Conservation (phyloP, 225 moss, liverwort and hornwort species). For the Pseudisothecium myosuroides region DNA sequence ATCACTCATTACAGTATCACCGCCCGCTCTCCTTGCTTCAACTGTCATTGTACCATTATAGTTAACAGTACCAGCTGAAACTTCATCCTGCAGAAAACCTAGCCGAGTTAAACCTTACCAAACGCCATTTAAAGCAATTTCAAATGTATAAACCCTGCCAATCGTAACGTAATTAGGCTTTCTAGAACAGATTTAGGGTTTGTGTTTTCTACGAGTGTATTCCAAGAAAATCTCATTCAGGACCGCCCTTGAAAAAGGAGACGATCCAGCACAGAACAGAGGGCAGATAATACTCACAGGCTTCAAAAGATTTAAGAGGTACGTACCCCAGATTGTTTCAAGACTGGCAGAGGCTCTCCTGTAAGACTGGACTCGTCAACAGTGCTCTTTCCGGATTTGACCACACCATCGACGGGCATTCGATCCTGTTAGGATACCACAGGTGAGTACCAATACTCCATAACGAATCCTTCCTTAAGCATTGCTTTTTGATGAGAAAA, state of each 20-base stretch:
- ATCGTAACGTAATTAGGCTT: not conserved
- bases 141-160: not conserved
- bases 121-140: not conserved
- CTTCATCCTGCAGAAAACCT: constrained; percentile 58
- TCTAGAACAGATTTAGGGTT: not conserved
- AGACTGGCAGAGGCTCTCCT: constrained; percentile 86
- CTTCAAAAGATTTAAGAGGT: not conserved
- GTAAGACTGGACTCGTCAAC: constrained; percentile 99
- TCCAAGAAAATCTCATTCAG: not conserved
- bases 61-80: constrained; percentile 93
- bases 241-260: not conserved
- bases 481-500: not conserved
- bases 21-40: constrained; percentile 83
- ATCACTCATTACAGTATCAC: constrained; percentile 92
- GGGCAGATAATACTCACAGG: not conserved
- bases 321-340: constrained; percentile 81
- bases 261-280: not conserved
- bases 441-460: not conserved
- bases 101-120: not conserved
- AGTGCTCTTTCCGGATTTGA: constrained; percentile 78
- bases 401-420: constrained; percentile 90
- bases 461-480: not conserved
- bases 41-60: constrained; percentile 89
- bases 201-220: not conserved
- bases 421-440: constrained; percentile 57